These are phyloP conservation scores for Afroboletus lepidellus DNA, from an alignment of 1,284 basidiomycete genomes.

Conservation along the genomic window DNA sequence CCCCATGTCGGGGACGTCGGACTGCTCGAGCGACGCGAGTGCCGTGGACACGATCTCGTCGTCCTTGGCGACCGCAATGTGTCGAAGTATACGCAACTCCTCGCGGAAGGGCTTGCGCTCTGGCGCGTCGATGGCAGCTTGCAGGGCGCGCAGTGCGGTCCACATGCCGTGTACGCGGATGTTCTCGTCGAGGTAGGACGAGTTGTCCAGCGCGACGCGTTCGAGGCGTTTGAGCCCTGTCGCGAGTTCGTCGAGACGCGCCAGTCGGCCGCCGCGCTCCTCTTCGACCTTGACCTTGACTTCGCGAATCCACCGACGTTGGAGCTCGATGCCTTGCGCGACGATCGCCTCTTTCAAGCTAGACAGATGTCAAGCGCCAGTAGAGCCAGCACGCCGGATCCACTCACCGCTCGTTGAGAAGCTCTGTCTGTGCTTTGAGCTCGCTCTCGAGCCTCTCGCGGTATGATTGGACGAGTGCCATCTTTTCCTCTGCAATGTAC, in stretches of 20 bases:
- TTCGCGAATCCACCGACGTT: conserved; percentile 94
- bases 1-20: conserved; percentile 79
- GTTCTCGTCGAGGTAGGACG: conserved; percentile 86
- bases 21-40: conserved; percentile 71
- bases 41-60: conserved; percentile 67
- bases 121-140: conserved; percentile 54
- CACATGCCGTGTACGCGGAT: conserved; percentile 82
- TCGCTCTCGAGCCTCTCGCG: conserved; percentile 86
- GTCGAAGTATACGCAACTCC: conserved; percentile 81
- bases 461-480: conserved; percentile 76
- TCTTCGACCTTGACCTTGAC: conserved; percentile 96
- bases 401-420: conserved; percentile 88
- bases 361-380: conserved; percentile 1
- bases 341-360: conserved; percentile 95
- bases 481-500: conserved; percentile 79
- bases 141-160: conserved; percentile 70
- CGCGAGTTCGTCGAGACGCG: conserved; percentile 92
- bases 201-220: conserved; percentile 89
- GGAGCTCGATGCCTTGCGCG: conserved; percentile 95
- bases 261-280: conserved; percentile 93
- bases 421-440: conserved; percentile 84
- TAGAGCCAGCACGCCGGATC: neutral
- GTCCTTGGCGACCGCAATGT: conserved; percentile 69
- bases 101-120: conserved; percentile 83
- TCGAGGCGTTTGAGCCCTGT: conserved; percentile 90